Evolutionary conservation across 2,329 filamentous ascomycete genomes (phyloP).

Genomic region (Fusarium tricinctum): DNA sequence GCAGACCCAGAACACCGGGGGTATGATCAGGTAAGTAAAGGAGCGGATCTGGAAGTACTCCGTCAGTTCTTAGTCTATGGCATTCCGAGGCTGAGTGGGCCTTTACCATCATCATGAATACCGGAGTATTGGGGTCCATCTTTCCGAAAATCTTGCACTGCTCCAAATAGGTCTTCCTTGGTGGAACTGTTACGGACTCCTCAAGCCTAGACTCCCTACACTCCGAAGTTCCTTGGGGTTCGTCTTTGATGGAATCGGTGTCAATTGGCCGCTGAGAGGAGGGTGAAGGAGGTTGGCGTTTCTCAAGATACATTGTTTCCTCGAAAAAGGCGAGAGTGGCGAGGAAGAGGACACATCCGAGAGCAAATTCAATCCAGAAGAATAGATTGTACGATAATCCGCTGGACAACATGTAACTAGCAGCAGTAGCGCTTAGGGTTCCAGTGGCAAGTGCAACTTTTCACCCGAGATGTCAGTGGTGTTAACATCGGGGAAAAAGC

Average conservation of each 20-base stretch:
- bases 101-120: slow-evolving; percentile 10
- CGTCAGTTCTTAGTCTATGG: not conserved
- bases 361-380: slow-evolving; percentile 7
- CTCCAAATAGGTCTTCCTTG: not conserved
- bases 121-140: not conserved
- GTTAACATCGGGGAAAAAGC: not conserved
- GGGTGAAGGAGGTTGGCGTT: not conserved
- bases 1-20: slow-evolving; percentile 13
- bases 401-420: slow-evolving; percentile 1
- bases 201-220: not conserved
- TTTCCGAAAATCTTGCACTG: slow-evolving; percentile 2
- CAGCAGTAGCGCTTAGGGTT: not conserved
- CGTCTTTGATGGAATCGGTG: not conserved
- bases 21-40: slow-evolving; percentile 2
- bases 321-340: not conserved
- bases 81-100: not conserved
- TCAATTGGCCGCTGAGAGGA: not conserved
- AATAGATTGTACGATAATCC: slow-evolving; percentile 1
- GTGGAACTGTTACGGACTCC: not conserved
- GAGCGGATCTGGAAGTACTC: not conserved
- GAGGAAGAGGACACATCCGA: not conserved
- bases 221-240: not conserved
- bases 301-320: slow-evolving; percentile 6
- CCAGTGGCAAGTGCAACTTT: slow-evolving; percentile 3
- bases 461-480: not conserved